Evolutionary conservation across 257 asterid species (phyloP).

Genomic region (Gentiana macrophylla): DNA sequence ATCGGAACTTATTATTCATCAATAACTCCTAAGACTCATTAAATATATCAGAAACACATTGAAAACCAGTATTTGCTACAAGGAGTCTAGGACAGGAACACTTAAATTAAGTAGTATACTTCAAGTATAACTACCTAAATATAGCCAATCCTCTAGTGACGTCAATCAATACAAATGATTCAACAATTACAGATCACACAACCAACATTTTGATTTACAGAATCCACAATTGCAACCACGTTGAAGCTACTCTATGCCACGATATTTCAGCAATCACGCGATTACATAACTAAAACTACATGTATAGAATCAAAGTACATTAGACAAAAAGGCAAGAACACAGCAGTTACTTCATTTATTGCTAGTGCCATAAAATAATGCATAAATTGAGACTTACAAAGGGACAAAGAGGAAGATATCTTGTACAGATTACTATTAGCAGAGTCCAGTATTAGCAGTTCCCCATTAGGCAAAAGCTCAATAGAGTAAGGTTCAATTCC

Average conservation of each 20-base stretch:
- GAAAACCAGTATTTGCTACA: not conserved
- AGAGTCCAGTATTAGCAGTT: conserved; percentile 78
- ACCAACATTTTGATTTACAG: too few species aligned
- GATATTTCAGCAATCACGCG: too few species aligned
- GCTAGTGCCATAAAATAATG: not conserved
- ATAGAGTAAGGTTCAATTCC: conserved; percentile 83
- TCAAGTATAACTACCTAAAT: too few species aligned
- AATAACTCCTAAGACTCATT: not conserved
- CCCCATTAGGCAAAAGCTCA: conserved; percentile 67
- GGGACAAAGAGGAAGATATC: conserved; percentile 72
- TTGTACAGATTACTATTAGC: conserved; percentile 79
- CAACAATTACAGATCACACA: too few species aligned
- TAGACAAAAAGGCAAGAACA: not conserved
- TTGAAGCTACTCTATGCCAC: too few species aligned
- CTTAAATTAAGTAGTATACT: too few species aligned
- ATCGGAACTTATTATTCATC: not conserved
- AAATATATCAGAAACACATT: conserved; percentile 1
- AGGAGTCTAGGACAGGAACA: not conserved
- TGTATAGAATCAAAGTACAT: not conserved
- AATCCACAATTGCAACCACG: not conserved
- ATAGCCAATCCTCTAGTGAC: too few species aligned
- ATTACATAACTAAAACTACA: too few species aligned
- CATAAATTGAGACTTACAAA: conserved; percentile 34
- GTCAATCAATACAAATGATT: too few species aligned
- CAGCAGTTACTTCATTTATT: not conserved